Evolutionary conservation across 2,329 filamentous ascomycete genomes (phyloP), one percentile per base, ranked within the genome.

Genomic region (Verticillium dahliae): DNA sequence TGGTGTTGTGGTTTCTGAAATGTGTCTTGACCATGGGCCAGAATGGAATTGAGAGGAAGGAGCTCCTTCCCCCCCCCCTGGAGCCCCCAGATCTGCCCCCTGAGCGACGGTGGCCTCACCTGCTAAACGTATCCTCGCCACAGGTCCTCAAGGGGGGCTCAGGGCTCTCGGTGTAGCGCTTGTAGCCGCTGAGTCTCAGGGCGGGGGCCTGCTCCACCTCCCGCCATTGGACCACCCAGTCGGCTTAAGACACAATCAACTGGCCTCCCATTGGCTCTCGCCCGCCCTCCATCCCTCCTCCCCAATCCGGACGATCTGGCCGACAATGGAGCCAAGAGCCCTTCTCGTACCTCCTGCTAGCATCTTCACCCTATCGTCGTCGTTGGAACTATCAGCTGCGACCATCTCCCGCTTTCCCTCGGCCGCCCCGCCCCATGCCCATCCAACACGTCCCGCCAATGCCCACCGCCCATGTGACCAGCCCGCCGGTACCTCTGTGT

Each of bases 401-500:
- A 50, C 45, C 22, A 27, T 35, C 54, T 31, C 57, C 63, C 67
- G 67, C 64, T 67, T 68, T 68, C 59, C 67, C 62, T 68, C 66
- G 67, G 67, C 66, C 61, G 50, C 58, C 22, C 33, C 55, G 33
- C 34, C 56, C 38, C 37, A 39, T 34, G 37, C 58, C 61, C 59
- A 57, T 59, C 59, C 35, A 10, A 37, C 35, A 9, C 13, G 35
- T 13, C 35, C 35, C 35, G 35, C 35, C 35, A 37, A 37, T 37
- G 35, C 27, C 50, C 57, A 45, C 39, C 56, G 59, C 54, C 60
- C 58, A 68, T 68, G 66, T 68, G 67, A 68, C 67, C 61, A 60
- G 62, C 65, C 66, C 67, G 69, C 67, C 71, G 71, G 67, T 65
- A 56, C 33, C 27, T 33, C 64, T 70, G 68, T 69, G 65, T 64